Conservation (phyloP, 2,329 filamentous ascomycete species). For the Nannizziopsis barbatae region DNA sequence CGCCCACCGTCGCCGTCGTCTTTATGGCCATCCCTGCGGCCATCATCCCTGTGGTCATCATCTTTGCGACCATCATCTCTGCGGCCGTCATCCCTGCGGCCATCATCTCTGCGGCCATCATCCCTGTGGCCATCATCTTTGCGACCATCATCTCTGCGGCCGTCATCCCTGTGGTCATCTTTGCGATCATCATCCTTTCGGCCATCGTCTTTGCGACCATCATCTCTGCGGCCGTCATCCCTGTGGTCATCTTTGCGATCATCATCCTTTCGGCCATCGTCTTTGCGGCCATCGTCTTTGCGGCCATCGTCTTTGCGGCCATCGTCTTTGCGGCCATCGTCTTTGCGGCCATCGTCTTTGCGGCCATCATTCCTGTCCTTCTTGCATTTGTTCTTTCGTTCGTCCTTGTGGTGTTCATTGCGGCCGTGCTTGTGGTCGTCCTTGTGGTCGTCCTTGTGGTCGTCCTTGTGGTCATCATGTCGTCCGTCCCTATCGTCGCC, state of each 20-base stretch:
- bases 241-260: too few species aligned
- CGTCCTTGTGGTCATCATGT: not conserved
- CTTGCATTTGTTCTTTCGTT: too few species aligned
- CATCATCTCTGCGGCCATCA: not conserved
- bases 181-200: not conserved
- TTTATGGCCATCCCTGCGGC: too few species aligned
- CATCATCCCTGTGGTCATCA: too few species aligned
- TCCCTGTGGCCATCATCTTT: too few species aligned
- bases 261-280: not conserved
- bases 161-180: not conserved
- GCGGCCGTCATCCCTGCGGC: too few species aligned
- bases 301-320: not conserved
- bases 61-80: too few species aligned
- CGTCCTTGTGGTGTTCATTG: too few species aligned
- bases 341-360: not conserved
- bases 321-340: not conserved
- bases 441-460: not conserved
- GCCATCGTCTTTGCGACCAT: not conserved
- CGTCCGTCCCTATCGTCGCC: too few species aligned
- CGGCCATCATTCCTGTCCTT: too few species aligned
- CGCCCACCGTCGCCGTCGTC: not conserved
- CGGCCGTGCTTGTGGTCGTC: not conserved
- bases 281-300: not conserved
- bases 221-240: not conserved
- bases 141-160: too few species aligned